A percentile compares a stretch with the other conserved stretches of the same genome.
These are phyloP conservation scores for Tanacetum coccineum DNA, from an alignment of 129 eudicot species.

Conservation along the genomic window DNA sequence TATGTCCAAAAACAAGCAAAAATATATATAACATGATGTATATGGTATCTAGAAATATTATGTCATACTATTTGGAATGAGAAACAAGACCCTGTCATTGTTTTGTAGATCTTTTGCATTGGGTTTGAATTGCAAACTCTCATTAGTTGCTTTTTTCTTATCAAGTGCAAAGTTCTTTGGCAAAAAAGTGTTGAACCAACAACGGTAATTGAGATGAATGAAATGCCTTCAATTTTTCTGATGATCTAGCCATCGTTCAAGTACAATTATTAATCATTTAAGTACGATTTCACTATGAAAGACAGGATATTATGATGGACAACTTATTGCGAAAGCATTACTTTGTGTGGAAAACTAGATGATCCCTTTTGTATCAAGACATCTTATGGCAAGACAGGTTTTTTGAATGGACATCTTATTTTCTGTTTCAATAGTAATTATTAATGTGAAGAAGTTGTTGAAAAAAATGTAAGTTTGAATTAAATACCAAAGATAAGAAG, in stretches of 20 bases:
- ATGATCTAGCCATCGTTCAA: neutral
- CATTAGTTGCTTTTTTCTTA: slow-evolving; percentile 11
- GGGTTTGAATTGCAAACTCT: slow-evolving; percentile 1
- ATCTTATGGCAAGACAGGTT: too few species aligned
- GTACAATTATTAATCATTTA: neutral
- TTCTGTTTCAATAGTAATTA: too few species aligned
- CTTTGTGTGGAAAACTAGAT: too few species aligned
- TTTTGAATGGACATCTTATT: too few species aligned
- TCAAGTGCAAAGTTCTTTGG: slow-evolving; percentile 1
- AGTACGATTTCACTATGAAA: neutral
- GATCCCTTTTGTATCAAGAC: too few species aligned
- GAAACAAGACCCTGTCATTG: neutral
- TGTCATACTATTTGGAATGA: neutral
- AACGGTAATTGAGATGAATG: neutral
- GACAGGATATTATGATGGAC: too few species aligned
- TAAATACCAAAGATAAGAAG: too few species aligned
- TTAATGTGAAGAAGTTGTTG: too few species aligned
- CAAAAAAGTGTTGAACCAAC: neutral
- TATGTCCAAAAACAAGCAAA: neutral
- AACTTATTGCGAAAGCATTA: too few species aligned
- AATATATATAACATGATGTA: slow-evolving; percentile 3
- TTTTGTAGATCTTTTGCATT: slow-evolving; percentile 17
- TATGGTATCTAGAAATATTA: neutral
- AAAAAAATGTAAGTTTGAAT: too few species aligned
- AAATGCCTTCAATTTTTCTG: neutral